Evolutionary conservation across 1,139 yeast genomes (phyloP), one percentile per base, ranked within the genome.

Genomic region (Yamadazyma buinensis): DNA sequence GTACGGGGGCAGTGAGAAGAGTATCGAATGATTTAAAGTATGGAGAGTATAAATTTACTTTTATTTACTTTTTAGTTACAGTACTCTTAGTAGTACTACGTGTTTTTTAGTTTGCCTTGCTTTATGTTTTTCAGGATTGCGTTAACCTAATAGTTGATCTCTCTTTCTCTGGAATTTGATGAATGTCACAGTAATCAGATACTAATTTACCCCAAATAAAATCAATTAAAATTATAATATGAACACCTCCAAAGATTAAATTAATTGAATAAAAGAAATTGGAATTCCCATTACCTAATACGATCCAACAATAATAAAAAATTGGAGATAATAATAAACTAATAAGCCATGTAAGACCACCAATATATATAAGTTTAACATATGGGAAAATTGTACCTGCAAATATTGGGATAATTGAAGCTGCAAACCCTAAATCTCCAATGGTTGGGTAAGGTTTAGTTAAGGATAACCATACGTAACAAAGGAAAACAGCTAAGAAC

Each of bases 211-310:
- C 86, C 96, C 97, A 90, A 10, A 83, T 61, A 45, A 86, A 73
- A 50, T 94, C 98, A 39, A 84, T 72, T 22, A 88, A 51, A 3
- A 86, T 66, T 23, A 86, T 59, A 1, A 80, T 78, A 48, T 88
- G 73, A 3, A 88, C 86, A 12, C 80, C 64, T 0, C 87, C 82
- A 63, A 90, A 84, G 3, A 84, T 84, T 43, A 92, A 70, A 15
- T 94, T 87, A 48, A 92, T 84, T 34, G 97, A 95, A 64, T 90
- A 92, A 64, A 88, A 92, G 66, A 92, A 92, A 61, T 92, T 92
- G 41, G 97, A 82, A 61, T 92, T 92, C 18, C 97, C 99, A 21
- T 94, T 87, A 11, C 97, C 97, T 40, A 87, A 70, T 36, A 84
- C 85, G 46, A 92, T 86, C 99, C 99, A 92, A 44, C 94, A 74